These are phyloP conservation scores for Allium sativum DNA, from an alignment of 106 monocot species.

Conservation along the genomic window DNA sequence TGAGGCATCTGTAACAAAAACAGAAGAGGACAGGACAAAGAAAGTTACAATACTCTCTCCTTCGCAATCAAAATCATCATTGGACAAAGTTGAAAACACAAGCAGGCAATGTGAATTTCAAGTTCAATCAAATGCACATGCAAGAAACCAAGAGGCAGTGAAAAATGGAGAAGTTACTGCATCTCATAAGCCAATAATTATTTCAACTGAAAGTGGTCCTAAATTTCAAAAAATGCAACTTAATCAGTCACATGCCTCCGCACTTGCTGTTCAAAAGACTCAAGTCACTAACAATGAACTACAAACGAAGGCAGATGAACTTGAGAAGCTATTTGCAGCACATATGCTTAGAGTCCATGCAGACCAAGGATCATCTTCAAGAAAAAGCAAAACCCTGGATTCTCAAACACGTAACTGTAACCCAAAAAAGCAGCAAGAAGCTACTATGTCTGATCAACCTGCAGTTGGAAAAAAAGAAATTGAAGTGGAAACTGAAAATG, in stretches of 20 bases:
- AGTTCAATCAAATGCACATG: slow-evolving; percentile 13
- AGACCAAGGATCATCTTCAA: slow-evolving; percentile 35
- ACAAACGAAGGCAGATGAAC: slow-evolving; percentile 74
- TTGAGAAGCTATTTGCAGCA: slow-evolving; percentile 88
- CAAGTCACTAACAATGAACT: slow-evolving; percentile 48
- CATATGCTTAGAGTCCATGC: slow-evolving; percentile 56
- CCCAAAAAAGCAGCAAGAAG: slow-evolving; percentile 12
- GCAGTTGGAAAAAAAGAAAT: slow-evolving; percentile 11
- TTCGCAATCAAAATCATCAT: slow-evolving; percentile 12
- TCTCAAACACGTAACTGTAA: slow-evolving; percentile 11
- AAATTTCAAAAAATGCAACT: slow-evolving; percentile 15
- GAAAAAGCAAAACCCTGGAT: slow-evolving; percentile 41
- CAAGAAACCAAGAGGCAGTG: slow-evolving; percentile 17
- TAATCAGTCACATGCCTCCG: slow-evolving; percentile 4
- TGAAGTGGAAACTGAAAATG: slow-evolving; percentile 24
- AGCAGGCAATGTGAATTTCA: slow-evolving; percentile 9
- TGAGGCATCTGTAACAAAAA: slow-evolving; percentile 8
- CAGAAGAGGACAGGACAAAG: slow-evolving; percentile 14
- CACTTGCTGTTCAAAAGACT: slow-evolving; percentile 14
- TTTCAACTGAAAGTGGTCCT: slow-evolving; percentile 13
- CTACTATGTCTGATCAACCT: slow-evolving; percentile 11
- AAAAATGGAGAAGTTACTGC: slow-evolving; percentile 13
- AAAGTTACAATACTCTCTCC: slow-evolving; percentile 12
- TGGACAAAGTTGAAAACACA: slow-evolving; percentile 10
- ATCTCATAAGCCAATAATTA: slow-evolving; percentile 9